These are phyloP conservation scores for Oryza brachyantha DNA, from an alignment of 176 grass and related monocot genomes.

Conservation along the genomic window DNA sequence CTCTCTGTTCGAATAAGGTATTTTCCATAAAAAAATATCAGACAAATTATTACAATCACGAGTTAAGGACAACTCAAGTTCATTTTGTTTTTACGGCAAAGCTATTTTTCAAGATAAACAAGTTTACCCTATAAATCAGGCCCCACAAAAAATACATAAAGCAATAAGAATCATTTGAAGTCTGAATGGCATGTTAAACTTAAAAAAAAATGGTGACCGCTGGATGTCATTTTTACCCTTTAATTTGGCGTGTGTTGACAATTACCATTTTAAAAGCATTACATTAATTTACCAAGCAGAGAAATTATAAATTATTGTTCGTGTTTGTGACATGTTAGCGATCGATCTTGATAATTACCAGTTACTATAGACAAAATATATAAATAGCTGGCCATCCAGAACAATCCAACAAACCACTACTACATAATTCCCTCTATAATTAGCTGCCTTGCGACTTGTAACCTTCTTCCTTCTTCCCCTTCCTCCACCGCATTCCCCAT, in stretches of 20 bases:
- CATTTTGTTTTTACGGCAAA: background rate
- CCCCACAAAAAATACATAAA: background rate
- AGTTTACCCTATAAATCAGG: background rate
- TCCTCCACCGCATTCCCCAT: background rate
- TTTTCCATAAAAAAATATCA: background rate
- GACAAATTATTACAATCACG: background rate
- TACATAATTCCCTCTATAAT: constrained; percentile 36
- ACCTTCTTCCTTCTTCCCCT: constrained; percentile 12
- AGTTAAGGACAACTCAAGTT: background rate
- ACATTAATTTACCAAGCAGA: background rate
- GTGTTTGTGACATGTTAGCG: background rate
- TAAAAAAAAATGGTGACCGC: background rate
- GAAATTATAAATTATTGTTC: constrained; percentile 14
- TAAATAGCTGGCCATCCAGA: constrained; percentile 20
- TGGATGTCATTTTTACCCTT: background rate
- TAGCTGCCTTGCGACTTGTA: background rate
- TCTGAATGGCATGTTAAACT: background rate
- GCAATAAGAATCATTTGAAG: background rate
- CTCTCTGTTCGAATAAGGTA: background rate
- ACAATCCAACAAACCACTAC: constrained; percentile 30
- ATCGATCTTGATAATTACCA: constrained; percentile 8
- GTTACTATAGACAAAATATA: constrained; percentile 23
- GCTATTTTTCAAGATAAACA: background rate
- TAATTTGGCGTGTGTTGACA: background rate
- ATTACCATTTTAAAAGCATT: background rate